Percentiles rank a stretch among this genome's conserved stretches.
These are phyloP conservation scores for Cercophora samala DNA, from an alignment of 495 filamentous ascomycete species.

Conservation along the genomic window DNA sequence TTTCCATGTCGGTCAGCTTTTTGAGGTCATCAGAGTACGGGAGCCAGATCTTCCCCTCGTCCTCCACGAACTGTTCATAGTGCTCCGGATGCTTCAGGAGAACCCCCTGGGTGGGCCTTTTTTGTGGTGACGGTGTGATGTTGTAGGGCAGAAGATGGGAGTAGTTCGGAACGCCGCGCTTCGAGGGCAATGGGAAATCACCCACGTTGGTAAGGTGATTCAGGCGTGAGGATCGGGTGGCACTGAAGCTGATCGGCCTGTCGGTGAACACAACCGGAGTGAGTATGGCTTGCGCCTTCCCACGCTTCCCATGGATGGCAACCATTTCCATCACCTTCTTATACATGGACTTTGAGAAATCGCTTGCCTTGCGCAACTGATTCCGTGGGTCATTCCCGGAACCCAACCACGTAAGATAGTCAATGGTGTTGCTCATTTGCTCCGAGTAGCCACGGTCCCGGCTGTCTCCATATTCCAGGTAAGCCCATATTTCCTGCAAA, in stretches of 20 bases:
- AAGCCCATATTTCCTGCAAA: slow-evolving; percentile 28
- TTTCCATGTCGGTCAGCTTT: neutral
- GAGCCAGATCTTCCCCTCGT: neutral
- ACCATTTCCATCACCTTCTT: slow-evolving; percentile 26
- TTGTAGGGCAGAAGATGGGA: slow-evolving; percentile 10
- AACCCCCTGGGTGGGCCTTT: neutral
- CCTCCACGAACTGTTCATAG: neutral
- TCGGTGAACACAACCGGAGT: slow-evolving; percentile 16
- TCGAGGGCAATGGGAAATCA: slow-evolving; percentile 20
- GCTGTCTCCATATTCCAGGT: slow-evolving; percentile 33
- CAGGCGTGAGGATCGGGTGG: slow-evolving; percentile 22
- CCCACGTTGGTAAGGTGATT: slow-evolving; percentile 18
- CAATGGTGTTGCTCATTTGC: slow-evolving; percentile 7
- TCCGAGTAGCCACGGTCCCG: neutral
- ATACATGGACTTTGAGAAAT: slow-evolving; percentile 21
- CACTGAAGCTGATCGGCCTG: slow-evolving; percentile 13
- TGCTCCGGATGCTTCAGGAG: neutral
- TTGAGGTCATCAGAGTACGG: neutral
- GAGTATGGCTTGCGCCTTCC: slow-evolving; percentile 24
- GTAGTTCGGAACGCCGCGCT: slow-evolving; percentile 6
- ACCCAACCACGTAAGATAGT: slow-evolving; percentile 33
- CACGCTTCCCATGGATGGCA: slow-evolving; percentile 27
- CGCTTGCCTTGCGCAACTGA: slow-evolving; percentile 22
- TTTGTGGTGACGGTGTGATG: neutral
- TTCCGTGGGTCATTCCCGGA: slow-evolving; percentile 13